Conservation (phyloP, 2,329 filamentous ascomycete species). For the Cordyceps cateniannulata region DNA sequence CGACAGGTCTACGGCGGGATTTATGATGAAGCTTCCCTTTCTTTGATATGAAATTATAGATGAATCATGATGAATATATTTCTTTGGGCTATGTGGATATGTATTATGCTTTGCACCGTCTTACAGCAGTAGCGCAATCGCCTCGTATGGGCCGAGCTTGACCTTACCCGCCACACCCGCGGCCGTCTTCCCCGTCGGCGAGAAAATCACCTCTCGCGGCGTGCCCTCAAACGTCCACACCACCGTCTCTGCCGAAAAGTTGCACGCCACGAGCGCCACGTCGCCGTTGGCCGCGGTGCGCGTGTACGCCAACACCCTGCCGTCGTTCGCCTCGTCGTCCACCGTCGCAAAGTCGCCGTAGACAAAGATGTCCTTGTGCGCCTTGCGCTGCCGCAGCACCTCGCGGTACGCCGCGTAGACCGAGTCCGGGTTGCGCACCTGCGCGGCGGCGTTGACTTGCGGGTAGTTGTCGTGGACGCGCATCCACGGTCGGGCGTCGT, state of each 20-base stretch:
- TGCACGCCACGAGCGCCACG: slow-evolving; percentile 31
- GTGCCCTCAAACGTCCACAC: slow-evolving; percentile 23
- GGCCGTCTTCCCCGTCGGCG: slow-evolving; percentile 23
- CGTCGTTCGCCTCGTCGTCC: slow-evolving; percentile 18
- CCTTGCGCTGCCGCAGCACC: slow-evolving; percentile 54
- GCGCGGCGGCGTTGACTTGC: slow-evolving; percentile 54
- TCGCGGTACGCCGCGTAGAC: slow-evolving; percentile 56
- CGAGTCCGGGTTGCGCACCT: slow-evolving; percentile 41
- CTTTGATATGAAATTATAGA: too few relatives aligned
- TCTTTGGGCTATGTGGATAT: neutral
- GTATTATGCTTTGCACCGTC: neutral
- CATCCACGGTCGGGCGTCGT: slow-evolving; percentile 58
- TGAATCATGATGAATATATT: neutral
- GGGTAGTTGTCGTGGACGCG: slow-evolving; percentile 56
- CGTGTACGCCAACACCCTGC: slow-evolving; percentile 33
- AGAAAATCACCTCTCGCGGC: slow-evolving; percentile 29
- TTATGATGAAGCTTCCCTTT: slow-evolving; percentile 13
- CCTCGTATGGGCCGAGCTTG: slow-evolving; percentile 31
- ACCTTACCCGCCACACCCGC: slow-evolving; percentile 23
- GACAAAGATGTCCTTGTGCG: slow-evolving; percentile 55
- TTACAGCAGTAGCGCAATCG: slow-evolving; percentile 27
- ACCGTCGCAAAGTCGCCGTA: slow-evolving; percentile 50
- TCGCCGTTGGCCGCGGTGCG: slow-evolving; percentile 26
- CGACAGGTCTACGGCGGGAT: slow-evolving; percentile 22
- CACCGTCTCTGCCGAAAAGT: slow-evolving; percentile 29